A percentile compares a stretch with the other conserved stretches of the same genome.
Conservation (phyloP, 2,329 filamentous ascomycete species). For the Gaeumannomyces tritici region DNA sequence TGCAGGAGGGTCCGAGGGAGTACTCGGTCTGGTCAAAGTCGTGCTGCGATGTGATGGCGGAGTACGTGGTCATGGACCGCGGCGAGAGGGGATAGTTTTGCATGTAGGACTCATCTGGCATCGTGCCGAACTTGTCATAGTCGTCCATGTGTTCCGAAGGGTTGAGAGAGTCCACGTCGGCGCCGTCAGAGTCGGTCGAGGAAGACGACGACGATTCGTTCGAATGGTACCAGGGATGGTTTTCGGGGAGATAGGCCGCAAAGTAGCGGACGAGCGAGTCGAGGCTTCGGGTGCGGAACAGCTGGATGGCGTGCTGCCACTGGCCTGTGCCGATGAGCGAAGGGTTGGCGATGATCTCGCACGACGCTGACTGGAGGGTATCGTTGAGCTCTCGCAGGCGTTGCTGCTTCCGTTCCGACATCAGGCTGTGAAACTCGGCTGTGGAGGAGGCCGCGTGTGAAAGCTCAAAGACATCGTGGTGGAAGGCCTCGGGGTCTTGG, state of each 20-base stretch:
- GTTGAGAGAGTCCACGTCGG: constrained; percentile 23
- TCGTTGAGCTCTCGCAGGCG: constrained; percentile 46
- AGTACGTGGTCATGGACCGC: constrained; percentile 39
- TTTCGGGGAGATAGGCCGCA: constrained; percentile 45
- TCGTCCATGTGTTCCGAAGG: constrained; percentile 23
- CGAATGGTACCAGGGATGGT: constrained; percentile 32
- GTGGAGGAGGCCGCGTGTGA: constrained; percentile 38
- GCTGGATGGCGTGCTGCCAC: constrained; percentile 48
- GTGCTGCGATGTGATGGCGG: constrained; percentile 26
- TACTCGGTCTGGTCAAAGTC: constrained; percentile 24
- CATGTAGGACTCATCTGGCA: constrained; percentile 35
- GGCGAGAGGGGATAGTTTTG: constrained; percentile 29
- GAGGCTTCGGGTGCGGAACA: constrained; percentile 48
- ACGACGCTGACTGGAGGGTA: constrained; percentile 45
- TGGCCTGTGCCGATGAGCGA: constrained; percentile 47
- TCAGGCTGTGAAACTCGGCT: constrained; percentile 44
- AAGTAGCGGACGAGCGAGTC: constrained; percentile 53
- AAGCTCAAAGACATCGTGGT: constrained; percentile 52
- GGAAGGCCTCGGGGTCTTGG: constrained; percentile 50
- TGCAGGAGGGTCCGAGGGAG: constrained; percentile 31
- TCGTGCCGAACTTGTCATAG: constrained; percentile 29
- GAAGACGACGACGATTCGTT: constrained; percentile 16
- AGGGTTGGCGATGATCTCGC: constrained; percentile 52
- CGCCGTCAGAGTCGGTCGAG: constrained; percentile 25
- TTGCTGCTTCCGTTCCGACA: constrained; percentile 42